Conservation (phyloP, 176 grass and related monocot species). For the Hsuehochloa calcarea region DNA sequence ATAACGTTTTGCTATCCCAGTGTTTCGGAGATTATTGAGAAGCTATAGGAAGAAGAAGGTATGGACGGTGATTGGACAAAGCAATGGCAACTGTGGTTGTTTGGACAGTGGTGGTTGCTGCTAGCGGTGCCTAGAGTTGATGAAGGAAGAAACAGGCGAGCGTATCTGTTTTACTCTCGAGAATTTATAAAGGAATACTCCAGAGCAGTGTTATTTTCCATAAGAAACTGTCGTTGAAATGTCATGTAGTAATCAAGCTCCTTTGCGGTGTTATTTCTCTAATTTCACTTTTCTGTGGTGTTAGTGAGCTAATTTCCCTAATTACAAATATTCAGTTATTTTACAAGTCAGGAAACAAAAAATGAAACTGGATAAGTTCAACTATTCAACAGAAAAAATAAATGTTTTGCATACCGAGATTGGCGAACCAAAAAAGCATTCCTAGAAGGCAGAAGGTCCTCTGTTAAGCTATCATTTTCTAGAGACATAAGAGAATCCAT, state of each 20-base stretch:
- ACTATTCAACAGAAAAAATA: constrained; percentile 23
- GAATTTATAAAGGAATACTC: neutral
- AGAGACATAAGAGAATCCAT: constrained; percentile 76
- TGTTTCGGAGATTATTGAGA: too few species aligned
- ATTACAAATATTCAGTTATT: constrained; percentile 19
- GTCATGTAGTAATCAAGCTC: constrained; percentile 21
- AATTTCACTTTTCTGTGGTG: neutral
- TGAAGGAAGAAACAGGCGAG: neutral
- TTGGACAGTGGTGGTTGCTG: neutral
- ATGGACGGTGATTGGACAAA: too few species aligned
- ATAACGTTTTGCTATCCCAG: too few species aligned
- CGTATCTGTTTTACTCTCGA: neutral
- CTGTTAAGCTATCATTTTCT: constrained; percentile 66
- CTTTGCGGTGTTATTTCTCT: neutral
- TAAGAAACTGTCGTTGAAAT: constrained; percentile 7
- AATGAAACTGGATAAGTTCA: neutral
- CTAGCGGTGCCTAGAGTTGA: neutral
- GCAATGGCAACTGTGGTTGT: too few species aligned
- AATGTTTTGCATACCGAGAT: constrained; percentile 64
- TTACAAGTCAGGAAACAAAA: neutral
- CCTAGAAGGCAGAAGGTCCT: constrained; percentile 74
- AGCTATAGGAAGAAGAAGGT: too few species aligned
- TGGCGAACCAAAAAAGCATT: constrained; percentile 81
- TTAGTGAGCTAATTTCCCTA: constrained; percentile 9
- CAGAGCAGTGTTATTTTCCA: neutral